These are phyloP conservation scores for Calocera viscosa DNA, from an alignment of 768 basidiomycete species.

Conservation along the genomic window DNA sequence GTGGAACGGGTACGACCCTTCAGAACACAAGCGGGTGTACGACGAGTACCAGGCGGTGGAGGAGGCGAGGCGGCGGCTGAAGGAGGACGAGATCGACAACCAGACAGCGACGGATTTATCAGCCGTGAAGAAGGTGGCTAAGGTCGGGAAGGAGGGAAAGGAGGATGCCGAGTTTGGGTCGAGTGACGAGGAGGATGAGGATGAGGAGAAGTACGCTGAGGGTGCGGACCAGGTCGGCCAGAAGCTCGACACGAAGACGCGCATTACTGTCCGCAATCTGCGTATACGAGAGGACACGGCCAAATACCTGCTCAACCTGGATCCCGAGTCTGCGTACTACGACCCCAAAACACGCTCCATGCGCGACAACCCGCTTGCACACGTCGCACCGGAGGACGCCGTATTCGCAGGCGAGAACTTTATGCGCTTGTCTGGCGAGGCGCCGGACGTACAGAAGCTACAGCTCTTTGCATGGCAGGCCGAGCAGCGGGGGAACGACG, in stretches of 20 bases:
- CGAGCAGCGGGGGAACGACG: constrained; percentile 80
- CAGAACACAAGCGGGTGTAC: constrained; percentile 74
- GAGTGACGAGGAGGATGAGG: constrained; percentile 88
- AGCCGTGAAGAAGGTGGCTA: constrained; percentile 87
- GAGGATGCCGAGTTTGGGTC: constrained; percentile 87
- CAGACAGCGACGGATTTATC: constrained; percentile 86
- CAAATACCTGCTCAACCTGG: constrained; percentile 94
- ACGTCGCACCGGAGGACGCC: constrained; percentile 13
- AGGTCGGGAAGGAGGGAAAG: constrained; percentile 56
- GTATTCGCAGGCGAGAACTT: constrained; percentile 96
- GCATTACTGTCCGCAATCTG: constrained; percentile 94
- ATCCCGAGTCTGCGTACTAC: constrained; percentile 92
- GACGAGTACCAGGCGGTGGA: constrained; percentile 92
- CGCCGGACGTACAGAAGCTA: constrained; percentile 78
- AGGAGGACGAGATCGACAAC: constrained; percentile 97
- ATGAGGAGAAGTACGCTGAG: constrained; percentile 97
- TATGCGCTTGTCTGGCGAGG: constrained; percentile 78
- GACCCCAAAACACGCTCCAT: constrained; percentile 99
- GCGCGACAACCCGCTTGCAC: constrained; percentile 47
- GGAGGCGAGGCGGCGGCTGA: constrained; percentile 71
- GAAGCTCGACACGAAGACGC: constrained; percentile 93
- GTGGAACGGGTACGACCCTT: constrained; percentile 95
- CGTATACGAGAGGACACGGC: constrained; percentile 99
- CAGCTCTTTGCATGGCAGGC: constrained; percentile 98
- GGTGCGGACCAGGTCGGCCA: constrained; percentile 96